These are phyloP conservation scores for Schizosaccharomyces osmophilus DNA, from an alignment of 805 yeast genomes.

Conservation along the genomic window DNA sequence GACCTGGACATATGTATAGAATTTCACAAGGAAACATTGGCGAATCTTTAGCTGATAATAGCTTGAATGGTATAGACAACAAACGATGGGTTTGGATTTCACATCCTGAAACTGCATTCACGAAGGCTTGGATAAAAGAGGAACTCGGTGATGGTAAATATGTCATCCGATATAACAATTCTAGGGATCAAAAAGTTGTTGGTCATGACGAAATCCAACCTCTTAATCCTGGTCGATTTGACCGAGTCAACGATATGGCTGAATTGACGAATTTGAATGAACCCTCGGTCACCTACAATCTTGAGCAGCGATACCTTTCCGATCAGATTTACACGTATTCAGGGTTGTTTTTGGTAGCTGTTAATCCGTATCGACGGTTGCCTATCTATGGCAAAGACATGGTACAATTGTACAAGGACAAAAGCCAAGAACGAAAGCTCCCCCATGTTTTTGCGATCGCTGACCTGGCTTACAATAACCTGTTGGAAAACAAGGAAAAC, in stretches of 20 bases:
- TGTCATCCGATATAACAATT: neutral
- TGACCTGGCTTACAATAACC: slow-evolving; percentile 58
- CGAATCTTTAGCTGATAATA: neutral
- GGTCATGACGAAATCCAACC: slow-evolving; percentile 11
- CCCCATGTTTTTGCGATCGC: slow-evolving; percentile 88
- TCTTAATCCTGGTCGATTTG: slow-evolving; percentile 76
- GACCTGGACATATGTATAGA: no score
- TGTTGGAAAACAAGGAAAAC: slow-evolving; percentile 42
- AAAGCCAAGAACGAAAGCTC: slow-evolving; percentile 20
- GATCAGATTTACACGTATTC: slow-evolving; percentile 68
- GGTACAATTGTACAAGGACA: slow-evolving; percentile 30
- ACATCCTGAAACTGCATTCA: slow-evolving; percentile 29
- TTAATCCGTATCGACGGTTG: slow-evolving; percentile 65
- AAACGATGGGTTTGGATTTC: slow-evolving; percentile 64
- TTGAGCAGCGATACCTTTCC: slow-evolving; percentile 48
- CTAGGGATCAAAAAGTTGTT: neutral
- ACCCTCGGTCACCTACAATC: slow-evolving; percentile 77
- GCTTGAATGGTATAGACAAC: slow-evolving; percentile 13
- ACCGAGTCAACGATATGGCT: slow-evolving; percentile 83
- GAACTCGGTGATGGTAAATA: slow-evolving; percentile 9
- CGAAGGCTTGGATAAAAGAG: slow-evolving; percentile 31
- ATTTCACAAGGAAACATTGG: no score
- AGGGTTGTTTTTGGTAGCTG: slow-evolving; percentile 82
- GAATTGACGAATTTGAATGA: slow-evolving; percentile 83
- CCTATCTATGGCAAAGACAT: slow-evolving; percentile 43